Evolutionary conservation across 2,329 filamentous ascomycete genomes (phyloP).

Genomic region (Penicillium sp.): DNA sequence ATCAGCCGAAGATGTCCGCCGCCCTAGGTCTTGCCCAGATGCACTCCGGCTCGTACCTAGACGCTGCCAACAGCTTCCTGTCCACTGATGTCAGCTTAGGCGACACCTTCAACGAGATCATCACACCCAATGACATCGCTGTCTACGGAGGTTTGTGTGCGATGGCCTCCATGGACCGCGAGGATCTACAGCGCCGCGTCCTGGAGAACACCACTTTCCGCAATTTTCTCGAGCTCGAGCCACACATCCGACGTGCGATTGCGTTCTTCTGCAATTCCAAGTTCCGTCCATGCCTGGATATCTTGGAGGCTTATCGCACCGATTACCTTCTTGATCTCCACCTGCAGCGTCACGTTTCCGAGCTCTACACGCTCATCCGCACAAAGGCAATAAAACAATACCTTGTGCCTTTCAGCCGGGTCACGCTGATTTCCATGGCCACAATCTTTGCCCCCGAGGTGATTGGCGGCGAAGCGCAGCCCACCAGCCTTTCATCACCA

Average conservation of each 20-base stretch:
- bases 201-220: constrained; percentile 82
- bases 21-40: constrained; percentile 65
- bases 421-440: constrained; percentile 78
- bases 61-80: constrained; percentile 74
- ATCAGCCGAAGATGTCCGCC: constrained; percentile 65
- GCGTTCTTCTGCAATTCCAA: constrained; percentile 86
- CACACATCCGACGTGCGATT: constrained; percentile 90
- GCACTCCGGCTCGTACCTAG: constrained; percentile 57
- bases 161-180: constrained; percentile 83
- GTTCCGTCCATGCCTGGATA: constrained; percentile 80
- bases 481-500: constrained; percentile 59
- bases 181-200: constrained; percentile 71
- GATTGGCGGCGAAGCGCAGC: constrained; percentile 50
- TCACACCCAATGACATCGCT: constrained; percentile 84
- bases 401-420: constrained; percentile 84
- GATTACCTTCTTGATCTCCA: constrained; percentile 93
- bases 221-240: constrained; percentile 85
- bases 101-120: constrained; percentile 67
- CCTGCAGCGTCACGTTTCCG: constrained; percentile 71
- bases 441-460: constrained; percentile 66
- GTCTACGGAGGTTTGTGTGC: constrained; percentile 89
- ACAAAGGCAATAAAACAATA: constrained; percentile 94
- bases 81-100: constrained; percentile 60
- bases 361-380: constrained; percentile 74
- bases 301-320: constrained; percentile 75